Conservation (phyloP, 805 yeast genomes). For the Candida rishiriensis region DNA sequence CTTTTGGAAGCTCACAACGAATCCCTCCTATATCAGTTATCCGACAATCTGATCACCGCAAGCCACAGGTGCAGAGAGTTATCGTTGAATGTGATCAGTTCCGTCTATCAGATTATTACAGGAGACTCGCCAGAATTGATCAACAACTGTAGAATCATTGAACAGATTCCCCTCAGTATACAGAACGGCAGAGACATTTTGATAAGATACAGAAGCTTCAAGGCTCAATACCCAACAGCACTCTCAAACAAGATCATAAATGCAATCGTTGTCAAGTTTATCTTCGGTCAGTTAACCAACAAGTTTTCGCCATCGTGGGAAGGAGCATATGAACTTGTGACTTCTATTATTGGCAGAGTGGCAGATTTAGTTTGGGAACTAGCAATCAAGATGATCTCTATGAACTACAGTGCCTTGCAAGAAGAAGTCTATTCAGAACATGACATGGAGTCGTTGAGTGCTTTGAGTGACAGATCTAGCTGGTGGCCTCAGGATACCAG, state of each 20-base stretch:
- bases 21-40: conserved; percentile 19
- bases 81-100: conserved; percentile 38
- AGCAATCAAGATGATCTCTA: conserved; percentile 33
- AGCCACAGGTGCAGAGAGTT: conserved; percentile 45
- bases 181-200: conserved; percentile 70
- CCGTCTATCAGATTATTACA: conserved; percentile 34
- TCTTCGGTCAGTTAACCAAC: conserved; percentile 69
- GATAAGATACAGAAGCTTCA: conserved; percentile 59
- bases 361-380: conserved; percentile 53
- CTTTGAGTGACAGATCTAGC: conserved; percentile 9
- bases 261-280: conserved; percentile 39
- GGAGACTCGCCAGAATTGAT: conserved; percentile 20
- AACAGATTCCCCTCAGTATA: conserved; percentile 67
- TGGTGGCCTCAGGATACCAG: conserved; percentile 47
- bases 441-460: conserved; percentile 8
- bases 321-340: conserved; percentile 60
- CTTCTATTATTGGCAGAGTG: conserved; percentile 38
- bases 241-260: conserved; percentile 20
- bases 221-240: conserved; percentile 35
- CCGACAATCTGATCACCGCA: conserved; percentile 41
- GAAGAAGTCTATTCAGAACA: conserved; percentile 16
- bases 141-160: conserved; percentile 53
- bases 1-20: conserved; percentile 12
- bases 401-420: conserved; percentile 13
- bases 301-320: conserved; percentile 85